Conservation (phyloP, 306 rosid genomes). For the Malus orientalis region DNA sequence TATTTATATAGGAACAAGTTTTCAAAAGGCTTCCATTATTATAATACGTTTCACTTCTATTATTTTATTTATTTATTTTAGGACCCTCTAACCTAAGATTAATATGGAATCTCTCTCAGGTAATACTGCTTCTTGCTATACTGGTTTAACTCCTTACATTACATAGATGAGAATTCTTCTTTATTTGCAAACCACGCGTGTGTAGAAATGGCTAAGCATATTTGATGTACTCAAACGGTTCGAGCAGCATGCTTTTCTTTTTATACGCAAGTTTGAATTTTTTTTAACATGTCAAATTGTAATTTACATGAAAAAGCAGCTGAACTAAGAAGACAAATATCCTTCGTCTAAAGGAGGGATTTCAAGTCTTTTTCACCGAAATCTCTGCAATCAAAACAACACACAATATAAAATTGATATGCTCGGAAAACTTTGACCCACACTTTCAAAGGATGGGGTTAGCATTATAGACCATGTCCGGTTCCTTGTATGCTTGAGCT, state of each 20-base stretch:
- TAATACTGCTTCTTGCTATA: background rate
- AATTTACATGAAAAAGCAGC: background rate
- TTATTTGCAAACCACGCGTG: background rate
- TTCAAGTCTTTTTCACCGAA: conserved; percentile 68
- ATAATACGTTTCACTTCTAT: conserved; percentile 16
- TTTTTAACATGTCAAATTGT: too few relatives aligned
- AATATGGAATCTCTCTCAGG: conserved; percentile 39
- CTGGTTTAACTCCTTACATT: too few relatives aligned
- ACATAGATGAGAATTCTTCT: too few relatives aligned
- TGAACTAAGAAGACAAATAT: background rate
- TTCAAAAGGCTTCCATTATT: conserved; percentile 14
- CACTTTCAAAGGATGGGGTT: conserved; percentile 35
- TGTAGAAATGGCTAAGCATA: background rate
- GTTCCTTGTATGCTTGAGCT: conserved; percentile 42
- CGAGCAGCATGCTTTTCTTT: too few relatives aligned
- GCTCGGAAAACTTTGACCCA: conserved; percentile 51
- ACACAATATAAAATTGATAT: conserved; percentile 23
- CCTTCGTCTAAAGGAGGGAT: background rate
- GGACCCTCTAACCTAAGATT: conserved; percentile 27
- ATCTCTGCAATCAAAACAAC: conserved; percentile 42
- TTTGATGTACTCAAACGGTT: background rate
- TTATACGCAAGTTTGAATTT: too few relatives aligned
- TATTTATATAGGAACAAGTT: conserved; percentile 43
- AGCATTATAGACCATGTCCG: conserved; percentile 46
- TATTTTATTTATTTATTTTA: background rate